These are phyloP conservation scores for thale cress (Arabidopsis thaliana) DNA, from an alignment of 345 rosid genomes.

Conservation along the genomic window TAIR10.1 NC_003070.9:11717001-11717500, in stretches of 20 bases:
- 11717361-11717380: slow-evolving; percentile 41
- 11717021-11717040: neutral
- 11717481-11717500: slow-evolving; percentile 41
- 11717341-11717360: neutral
- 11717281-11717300: slow-evolving; percentile 97
- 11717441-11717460: slow-evolving; percentile 42
- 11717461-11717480: slow-evolving; percentile 37
- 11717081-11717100: slow-evolving; percentile 88
- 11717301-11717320: slow-evolving; percentile 55
- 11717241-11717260: slow-evolving; percentile 90
- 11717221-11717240: slow-evolving; percentile 90
- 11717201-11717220: slow-evolving; percentile 98
- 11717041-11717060: neutral
- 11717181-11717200: slow-evolving; percentile 99
- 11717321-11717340: slow-evolving; percentile 27
- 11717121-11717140: slow-evolving; percentile 99
- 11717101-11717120: slow-evolving; percentile 98
- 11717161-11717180: slow-evolving; percentile 98
- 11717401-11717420: slow-evolving; percentile 43
- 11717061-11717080: slow-evolving; percentile 30
- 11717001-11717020: neutral
- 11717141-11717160: slow-evolving; percentile 96
- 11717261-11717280: slow-evolving; percentile 98
- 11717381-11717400: slow-evolving; percentile 36
- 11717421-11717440: slow-evolving; percentile 46